phyloP scores from a whole-genome alignment of 176 grass and related monocot species.

The Ensete glaucum region DNA sequence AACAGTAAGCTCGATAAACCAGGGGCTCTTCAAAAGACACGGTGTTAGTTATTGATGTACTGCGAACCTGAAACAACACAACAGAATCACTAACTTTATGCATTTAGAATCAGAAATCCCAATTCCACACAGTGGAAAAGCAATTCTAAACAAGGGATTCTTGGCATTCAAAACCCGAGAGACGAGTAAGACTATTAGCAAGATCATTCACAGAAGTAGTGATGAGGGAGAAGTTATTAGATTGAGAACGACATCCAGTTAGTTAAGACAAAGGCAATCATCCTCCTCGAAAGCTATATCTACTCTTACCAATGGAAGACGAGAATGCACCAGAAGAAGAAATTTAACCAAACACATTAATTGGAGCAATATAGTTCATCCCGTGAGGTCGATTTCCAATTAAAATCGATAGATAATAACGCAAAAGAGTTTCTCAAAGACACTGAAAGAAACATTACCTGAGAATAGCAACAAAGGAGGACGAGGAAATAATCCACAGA shows the following conservation, averaged over 20 bases:
- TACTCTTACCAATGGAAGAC: neutral
- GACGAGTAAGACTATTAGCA: neutral
- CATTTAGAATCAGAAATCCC: neutral
- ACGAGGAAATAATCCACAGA: neutral
- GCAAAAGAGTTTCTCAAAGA: neutral
- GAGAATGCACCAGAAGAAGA: neutral
- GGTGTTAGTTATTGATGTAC: neutral
- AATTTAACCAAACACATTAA: neutral
- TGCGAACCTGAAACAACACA: neutral
- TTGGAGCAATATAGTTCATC: neutral
- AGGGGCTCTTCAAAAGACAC: neutral
- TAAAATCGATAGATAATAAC: neutral
- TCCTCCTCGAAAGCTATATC: neutral
- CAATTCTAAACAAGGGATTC: neutral
- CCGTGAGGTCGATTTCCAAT: too few relatives aligned
- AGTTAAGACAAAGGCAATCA: neutral
- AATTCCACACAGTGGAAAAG: neutral
- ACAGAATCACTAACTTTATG: neutral
- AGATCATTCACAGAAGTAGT: neutral
- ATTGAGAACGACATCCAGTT: neutral
- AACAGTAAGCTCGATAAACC: neutral
- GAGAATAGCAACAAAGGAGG: neutral
- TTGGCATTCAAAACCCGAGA: neutral
- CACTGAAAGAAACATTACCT: neutral
- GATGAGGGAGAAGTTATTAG: neutral